Base-by-base conservation (phyloP, 2,329 filamentous ascomycete species). In the Fusarium staphyleae region DNA sequence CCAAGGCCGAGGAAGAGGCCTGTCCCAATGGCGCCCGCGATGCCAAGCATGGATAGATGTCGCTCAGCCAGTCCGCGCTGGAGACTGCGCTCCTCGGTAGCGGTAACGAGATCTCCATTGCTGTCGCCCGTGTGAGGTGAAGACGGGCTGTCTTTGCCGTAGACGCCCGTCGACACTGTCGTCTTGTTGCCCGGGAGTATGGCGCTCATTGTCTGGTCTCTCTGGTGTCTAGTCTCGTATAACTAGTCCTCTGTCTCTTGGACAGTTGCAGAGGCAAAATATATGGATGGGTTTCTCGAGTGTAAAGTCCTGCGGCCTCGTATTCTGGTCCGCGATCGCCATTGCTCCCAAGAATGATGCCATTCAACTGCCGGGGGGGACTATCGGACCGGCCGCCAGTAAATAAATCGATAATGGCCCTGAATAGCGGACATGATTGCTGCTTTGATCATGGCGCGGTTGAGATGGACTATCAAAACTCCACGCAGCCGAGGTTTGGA, bases 21-120 rank as follows among this genome's bases (percentile, higher is more conserved):
- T 0, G 78, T 81, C 22, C 78, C 78, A 57, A 83, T 81, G 29
- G 79, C 79, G 7, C 80, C 80, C 6, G 80, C 80, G 56, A 82
- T 77, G 51, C 79, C 80, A 54, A 82, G 80, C 44, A 82, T 71
- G 62, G 82, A 80, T 51, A 83, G 76, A 55, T 81, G 65, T 12
- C 65, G 62, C 55, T 68, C 66, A 3, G 55, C 52, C 11, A 68
- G 52, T 13, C 66, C 66, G 44, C 66, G 66, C 39, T 65, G 56
- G 2, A 68, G 62, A 15, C 46, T 57, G n/a, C 47, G 49, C 44
- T 67, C 49, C 40, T 68, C 66, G 2, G 55, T 55, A 10, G 42
- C 52, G 14, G 66, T 68, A 2, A 68, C 60, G 14, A 68, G 51
- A 42, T 68, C 61, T 26, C 50, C 63, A 39, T 48, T 48, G 32